Base-by-base conservation (phyloP, 139 green algal genomes). In the Chlamydomonas sp. region DNA sequence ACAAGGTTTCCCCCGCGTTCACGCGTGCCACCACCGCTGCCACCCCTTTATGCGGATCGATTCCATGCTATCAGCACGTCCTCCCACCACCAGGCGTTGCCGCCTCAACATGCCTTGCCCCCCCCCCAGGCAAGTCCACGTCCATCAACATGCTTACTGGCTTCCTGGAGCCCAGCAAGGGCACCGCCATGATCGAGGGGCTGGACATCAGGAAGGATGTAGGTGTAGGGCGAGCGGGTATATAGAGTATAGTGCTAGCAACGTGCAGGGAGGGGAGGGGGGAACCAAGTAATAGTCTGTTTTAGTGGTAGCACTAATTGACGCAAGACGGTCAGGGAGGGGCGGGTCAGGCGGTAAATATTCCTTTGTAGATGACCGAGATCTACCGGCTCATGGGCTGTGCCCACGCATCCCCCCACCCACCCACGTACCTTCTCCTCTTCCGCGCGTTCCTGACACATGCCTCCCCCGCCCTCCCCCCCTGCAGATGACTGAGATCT, bases 141-240 rank as follows among this genome's bases (percentile, higher is more conserved):
- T 92, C 85, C 76, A 97, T 97, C 79, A 91, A 94, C 85, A 96
- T 97, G 91, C 94, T 97, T 88, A 93, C 94, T 6, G 96, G 95
- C 62, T 96, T 97, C 88, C 79, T 95, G 78, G 85, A 93, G 79
- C 90, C 93, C 66, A 87, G 79, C 49, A 58, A 15, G 17, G 95
- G 95, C 14, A 87, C 86, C 20, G 93, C 90, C 1, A 12, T 94
- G 15, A 88, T 97, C 2, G 88, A 91, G 57, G 95, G 95, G 8
- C 64, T 91, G 4, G 88, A 94, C 88, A 95, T 97, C 79, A 86
- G 7, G 64, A 49, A 49, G 31, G 31, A 78, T 5, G 49, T 8
- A 77, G 58, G 80, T 85, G 58, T 14, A 15, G 6, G 58, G 59
- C 5, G 57, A 63, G 58, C 58, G 58, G n/a, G 76, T 8, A 5